Evolutionary conservation across 1,284 basidiomycete genomes (phyloP).

Genomic region (Leccinum laetum): DNA sequence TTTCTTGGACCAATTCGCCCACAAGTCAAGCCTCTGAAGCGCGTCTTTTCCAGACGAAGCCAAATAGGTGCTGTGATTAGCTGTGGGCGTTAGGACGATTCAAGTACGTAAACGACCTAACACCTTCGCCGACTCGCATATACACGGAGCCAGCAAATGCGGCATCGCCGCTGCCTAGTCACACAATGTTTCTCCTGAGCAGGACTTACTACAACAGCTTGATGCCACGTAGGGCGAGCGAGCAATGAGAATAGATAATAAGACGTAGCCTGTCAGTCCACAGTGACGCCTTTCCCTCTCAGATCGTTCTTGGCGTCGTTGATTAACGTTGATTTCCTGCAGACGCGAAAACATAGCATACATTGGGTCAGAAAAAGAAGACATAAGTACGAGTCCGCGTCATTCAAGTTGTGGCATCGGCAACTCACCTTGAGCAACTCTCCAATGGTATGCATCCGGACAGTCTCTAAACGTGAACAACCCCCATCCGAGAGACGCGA

Average conservation of each 20-base stretch:
- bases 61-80: background rate
- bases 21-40: background rate
- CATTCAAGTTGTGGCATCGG: no score
- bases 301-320: slow-evolving; percentile 75
- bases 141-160: background rate
- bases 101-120: background rate
- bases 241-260: no score
- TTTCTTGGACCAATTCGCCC: background rate
- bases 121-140: background rate
- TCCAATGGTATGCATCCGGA: slow-evolving; percentile 74
- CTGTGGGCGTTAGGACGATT: background rate
- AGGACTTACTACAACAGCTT: background rate
- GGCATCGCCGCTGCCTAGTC: no score
- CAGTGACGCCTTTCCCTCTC: slow-evolving; percentile 61
- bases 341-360: background rate
- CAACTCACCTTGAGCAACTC: slow-evolving; percentile 58
- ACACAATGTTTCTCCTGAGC: background rate
- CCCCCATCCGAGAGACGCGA: slow-evolving; percentile 72
- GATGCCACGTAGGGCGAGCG: background rate
- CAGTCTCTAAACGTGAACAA: slow-evolving; percentile 72
- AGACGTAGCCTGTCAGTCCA: slow-evolving; percentile 46
- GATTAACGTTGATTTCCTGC: slow-evolving; percentile 66
- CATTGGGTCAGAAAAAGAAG: background rate
- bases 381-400: no score
- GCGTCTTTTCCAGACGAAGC: background rate